These are phyloP conservation scores for Penicillium thymicola DNA, from an alignment of 2,329 filamentous ascomycete species.

Conservation along the genomic window DNA sequence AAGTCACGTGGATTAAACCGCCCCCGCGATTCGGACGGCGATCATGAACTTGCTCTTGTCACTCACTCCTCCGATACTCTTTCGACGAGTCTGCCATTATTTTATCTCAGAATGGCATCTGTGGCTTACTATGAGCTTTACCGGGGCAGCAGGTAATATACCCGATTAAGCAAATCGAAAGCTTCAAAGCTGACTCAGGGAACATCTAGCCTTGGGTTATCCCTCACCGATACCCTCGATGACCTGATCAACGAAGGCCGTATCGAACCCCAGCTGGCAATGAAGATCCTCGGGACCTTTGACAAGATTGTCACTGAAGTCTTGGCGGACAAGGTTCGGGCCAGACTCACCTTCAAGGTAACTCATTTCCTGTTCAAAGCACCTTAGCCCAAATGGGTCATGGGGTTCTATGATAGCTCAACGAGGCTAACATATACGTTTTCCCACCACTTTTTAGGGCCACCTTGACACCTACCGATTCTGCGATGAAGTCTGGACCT, in stretches of 20 bases:
- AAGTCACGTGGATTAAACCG: not conserved
- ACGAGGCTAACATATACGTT: conserved; percentile 13
- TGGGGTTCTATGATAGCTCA: not conserved
- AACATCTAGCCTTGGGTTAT: conserved; percentile 73
- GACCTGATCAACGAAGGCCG: conserved; percentile 90
- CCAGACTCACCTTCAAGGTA: conserved; percentile 92
- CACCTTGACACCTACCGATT: conserved; percentile 98
- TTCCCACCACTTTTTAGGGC: conserved; percentile 56
- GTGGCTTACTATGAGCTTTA: conserved; percentile 87
- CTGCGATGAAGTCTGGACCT: conserved; percentile 99
- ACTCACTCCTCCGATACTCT: conserved; percentile 7
- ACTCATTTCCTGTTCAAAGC: conserved; percentile 16
- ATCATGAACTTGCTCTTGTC: conserved; percentile 17
- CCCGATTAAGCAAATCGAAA: not conserved
- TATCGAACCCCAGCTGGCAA: conserved; percentile 96
- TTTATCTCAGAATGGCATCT: conserved; percentile 45
- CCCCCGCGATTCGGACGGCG: conserved; percentile 7
- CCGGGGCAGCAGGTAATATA: conserved; percentile 84
- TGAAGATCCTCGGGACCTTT: conserved; percentile 96
- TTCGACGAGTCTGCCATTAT: conserved; percentile 2
- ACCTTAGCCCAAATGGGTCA: not conserved
- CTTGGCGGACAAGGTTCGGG: conserved; percentile 86
- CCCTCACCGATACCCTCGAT: conserved; percentile 94
- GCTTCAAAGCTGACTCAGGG: conserved; percentile 14
- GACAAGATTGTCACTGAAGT: conserved; percentile 90